Evolutionary conservation across 208 protist species (phyloP).

Genomic region (Balamuthia mandrillaris): DNA sequence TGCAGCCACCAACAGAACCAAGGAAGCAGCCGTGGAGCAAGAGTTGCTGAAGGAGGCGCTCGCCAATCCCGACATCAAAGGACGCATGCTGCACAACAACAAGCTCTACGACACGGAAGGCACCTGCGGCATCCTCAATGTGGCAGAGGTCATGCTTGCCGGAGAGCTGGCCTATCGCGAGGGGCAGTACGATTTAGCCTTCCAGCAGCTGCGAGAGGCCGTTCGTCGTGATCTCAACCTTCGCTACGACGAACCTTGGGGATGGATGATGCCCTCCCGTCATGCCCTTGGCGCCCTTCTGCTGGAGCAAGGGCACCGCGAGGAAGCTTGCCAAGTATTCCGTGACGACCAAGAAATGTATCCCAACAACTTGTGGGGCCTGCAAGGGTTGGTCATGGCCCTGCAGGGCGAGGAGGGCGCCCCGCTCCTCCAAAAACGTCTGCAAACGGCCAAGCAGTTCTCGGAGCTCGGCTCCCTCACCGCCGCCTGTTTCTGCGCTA

Average conservation of each 20-base stretch:
- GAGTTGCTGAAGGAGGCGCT: background rate
- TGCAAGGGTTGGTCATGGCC: no score
- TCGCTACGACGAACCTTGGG: slow-evolving; percentile 52
- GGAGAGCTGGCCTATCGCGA: slow-evolving; percentile 44
- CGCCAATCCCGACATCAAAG: no score
- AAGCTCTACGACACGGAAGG: slow-evolving; percentile 13
- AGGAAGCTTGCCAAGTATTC: no score
- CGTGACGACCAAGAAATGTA: no score
- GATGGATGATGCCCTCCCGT: slow-evolving; percentile 43
- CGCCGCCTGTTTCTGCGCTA: no score
- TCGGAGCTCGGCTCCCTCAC: no score
- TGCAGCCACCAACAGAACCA: slow-evolving; percentile 38
- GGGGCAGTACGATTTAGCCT: slow-evolving; percentile 36
- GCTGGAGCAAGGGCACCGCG: no score
- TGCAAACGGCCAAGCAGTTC: no score
- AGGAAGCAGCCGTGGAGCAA: slow-evolving; percentile 24
- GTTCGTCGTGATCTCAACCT: slow-evolving; percentile 39
- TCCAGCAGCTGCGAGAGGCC: background rate
- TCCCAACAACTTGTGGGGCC: no score
- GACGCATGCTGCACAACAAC: slow-evolving; percentile 45
- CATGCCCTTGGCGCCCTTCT: slow-evolving; percentile 36
- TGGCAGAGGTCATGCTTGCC: slow-evolving; percentile 42
- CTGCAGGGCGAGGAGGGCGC: no score
- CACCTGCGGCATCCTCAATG: slow-evolving; percentile 36
- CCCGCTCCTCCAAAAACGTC: no score